phyloP scores from a whole-genome alignment of 2,329 filamentous ascomycete species.

The Incumbomyces delicatus region DNA sequence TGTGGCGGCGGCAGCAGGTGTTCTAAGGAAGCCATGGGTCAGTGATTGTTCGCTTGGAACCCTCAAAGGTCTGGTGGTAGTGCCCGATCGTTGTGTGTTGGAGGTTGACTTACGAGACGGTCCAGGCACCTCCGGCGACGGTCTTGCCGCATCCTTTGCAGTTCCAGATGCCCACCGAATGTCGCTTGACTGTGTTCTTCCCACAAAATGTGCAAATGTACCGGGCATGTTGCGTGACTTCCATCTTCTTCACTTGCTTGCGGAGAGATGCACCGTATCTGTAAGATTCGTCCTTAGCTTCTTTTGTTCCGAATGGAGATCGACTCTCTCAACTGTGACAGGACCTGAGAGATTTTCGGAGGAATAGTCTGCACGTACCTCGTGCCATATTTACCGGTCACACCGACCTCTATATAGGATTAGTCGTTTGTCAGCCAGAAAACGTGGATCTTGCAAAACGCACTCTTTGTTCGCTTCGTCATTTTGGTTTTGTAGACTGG shows the following conservation, averaged over 20 bases:
- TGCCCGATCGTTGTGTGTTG: neutral
- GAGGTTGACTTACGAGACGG: constrained; percentile 71
- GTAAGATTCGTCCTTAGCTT: constrained; percentile 8
- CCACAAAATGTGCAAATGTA: constrained; percentile 99
- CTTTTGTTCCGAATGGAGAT: no score
- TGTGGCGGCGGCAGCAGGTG: constrained; percentile 85
- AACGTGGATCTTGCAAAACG: constrained; percentile 14
- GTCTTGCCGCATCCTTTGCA: constrained; percentile 94
- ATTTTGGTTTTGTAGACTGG: constrained; percentile 51
- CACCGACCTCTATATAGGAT: constrained; percentile 64
- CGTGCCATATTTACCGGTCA: constrained; percentile 97
- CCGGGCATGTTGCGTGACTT: constrained; percentile 91
- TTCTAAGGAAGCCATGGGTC: constrained; percentile 43
- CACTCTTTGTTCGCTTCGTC: constrained; percentile 88
- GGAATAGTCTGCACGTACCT: constrained; percentile 52
- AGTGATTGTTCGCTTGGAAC: neutral
- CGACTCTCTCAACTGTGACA: neutral
- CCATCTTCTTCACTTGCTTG: constrained; percentile 99
- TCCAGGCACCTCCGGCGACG: constrained; percentile 87
- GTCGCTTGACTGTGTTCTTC: constrained; percentile 86
- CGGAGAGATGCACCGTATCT: constrained; percentile 98
- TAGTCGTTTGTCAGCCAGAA: neutral
- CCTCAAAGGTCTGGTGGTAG: no score
- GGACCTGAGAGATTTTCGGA: neutral
- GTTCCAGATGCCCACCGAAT: constrained; percentile 91